Evolutionary conservation across 2,329 filamentous ascomycete genomes (phyloP).

Genomic region (Neonectria magnoliae): DNA sequence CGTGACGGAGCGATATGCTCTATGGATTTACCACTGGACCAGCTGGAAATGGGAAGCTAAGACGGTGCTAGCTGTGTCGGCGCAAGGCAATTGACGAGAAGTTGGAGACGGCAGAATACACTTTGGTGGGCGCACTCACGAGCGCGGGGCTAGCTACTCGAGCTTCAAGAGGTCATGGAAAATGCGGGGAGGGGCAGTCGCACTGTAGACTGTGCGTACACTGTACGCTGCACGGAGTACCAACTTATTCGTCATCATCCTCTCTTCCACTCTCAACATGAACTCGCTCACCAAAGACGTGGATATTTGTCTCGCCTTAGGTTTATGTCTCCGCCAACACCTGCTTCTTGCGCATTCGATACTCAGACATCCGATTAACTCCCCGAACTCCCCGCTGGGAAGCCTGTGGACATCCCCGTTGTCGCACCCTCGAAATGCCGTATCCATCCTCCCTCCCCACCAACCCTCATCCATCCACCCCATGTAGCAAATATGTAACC

Average conservation of each 20-base stretch:
- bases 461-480: slow-evolving; percentile 2
- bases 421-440: neutral
- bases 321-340: neutral
- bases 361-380: slow-evolving; percentile 5
- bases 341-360: neutral
- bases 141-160: neutral
- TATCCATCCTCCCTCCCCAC: neutral
- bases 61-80: neutral
- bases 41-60: neutral
- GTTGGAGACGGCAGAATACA: neutral
- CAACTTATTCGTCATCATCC: neutral
- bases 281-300: neutral
- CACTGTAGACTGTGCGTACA: neutral
- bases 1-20: neutral
- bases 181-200: neutral
- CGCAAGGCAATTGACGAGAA: neutral
- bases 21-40: neutral
- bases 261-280: neutral
- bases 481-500: neutral
- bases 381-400: slow-evolving; percentile 24
- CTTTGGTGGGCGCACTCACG: neutral
- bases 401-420: neutral
- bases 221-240: neutral
- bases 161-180: neutral
- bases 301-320: neutral